These are phyloP conservation scores for Ophiostoma angusticollis DNA, from an alignment of 2,329 filamentous ascomycete genomes.

Conservation along the genomic window DNA sequence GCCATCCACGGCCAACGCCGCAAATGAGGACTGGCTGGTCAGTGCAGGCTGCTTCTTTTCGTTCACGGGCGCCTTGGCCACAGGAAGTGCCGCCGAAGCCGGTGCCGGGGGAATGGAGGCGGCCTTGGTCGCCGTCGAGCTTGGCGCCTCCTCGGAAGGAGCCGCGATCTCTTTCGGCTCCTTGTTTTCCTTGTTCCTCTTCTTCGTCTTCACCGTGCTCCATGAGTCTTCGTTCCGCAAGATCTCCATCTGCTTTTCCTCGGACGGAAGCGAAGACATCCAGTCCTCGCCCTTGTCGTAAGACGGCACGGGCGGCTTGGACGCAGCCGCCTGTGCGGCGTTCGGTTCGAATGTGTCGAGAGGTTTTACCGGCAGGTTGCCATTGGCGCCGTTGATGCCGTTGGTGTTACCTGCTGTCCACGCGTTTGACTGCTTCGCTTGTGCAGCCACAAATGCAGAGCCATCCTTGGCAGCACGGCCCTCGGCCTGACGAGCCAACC, in stretches of 20 bases:
- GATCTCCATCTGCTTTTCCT: conserved; percentile 50
- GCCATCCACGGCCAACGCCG: conserved; percentile 32
- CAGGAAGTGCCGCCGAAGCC: conserved; percentile 16
- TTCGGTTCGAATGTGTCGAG: conserved; percentile 44
- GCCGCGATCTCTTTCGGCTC: too few relatives aligned
- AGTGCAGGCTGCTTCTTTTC: conserved; percentile 21
- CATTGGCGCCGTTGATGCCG: conserved; percentile 27
- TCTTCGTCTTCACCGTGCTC: conserved; percentile 43
- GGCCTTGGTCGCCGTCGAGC: conserved; percentile 15
- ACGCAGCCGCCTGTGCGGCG: conserved; percentile 9
- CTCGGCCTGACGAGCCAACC: conserved; percentile 67
- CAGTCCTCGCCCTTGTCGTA: conserved; percentile 28
- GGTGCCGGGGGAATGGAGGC: conserved; percentile 14
- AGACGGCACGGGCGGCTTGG: conserved; percentile 21
- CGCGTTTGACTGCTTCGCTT: conserved; percentile 24
- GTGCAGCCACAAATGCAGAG: conserved; percentile 38
- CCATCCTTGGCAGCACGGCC: conserved; percentile 77
- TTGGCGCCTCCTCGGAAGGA: conserved; percentile 15
- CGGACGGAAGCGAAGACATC: conserved; percentile 41
- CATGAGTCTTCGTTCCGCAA: conserved; percentile 42
- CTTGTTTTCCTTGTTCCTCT: conserved; percentile 32
- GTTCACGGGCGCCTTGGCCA: conserved; percentile 1
- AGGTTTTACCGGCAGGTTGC: conserved; percentile 31
- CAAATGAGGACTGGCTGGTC: conserved; percentile 33
- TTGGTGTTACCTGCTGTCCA: conserved; percentile 26